phyloP scores from a whole-genome alignment of 1,139 yeast species.

The Candida buenavistaensis region DNA sequence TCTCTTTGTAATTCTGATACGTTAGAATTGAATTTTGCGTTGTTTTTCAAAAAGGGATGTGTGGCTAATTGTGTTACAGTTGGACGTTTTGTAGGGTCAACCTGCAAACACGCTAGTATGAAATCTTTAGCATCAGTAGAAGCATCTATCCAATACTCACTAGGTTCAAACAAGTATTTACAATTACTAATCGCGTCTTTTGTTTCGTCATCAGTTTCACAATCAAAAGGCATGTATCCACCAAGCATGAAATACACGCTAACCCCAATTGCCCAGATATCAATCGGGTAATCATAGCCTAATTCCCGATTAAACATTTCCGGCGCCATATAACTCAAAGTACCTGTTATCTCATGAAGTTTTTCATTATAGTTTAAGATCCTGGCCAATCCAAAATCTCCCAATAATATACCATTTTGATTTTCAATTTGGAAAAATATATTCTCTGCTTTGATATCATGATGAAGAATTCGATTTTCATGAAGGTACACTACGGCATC shows the following conservation, averaged over 20 bases:
- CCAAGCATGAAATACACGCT: conserved; percentile 68
- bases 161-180: conserved; percentile 62
- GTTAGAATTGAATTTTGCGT: neutral
- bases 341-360: conserved; percentile 50
- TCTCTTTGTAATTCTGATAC: conserved; percentile 8
- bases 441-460: conserved; percentile 46
- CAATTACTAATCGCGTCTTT: conserved; percentile 57
- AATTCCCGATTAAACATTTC: conserved; percentile 51
- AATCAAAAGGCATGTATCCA: conserved; percentile 80
- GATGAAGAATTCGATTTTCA: conserved; percentile 34
- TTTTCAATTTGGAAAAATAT: conserved; percentile 27
- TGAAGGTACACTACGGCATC: conserved; percentile 34
- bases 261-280: conserved; percentile 80
- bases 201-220: conserved; percentile 72
- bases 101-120: conserved; percentile 52
- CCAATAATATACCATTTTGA: conserved; percentile 49
- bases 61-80: conserved; percentile 45
- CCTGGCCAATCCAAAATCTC: conserved; percentile 70
- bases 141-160: conserved; percentile 58
- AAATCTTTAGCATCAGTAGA: conserved; percentile 59
- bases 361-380: conserved; percentile 26
- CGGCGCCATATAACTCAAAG: conserved; percentile 77
- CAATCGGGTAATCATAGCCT: conserved; percentile 63
- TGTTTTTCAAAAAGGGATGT: conserved; percentile 43
- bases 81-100: conserved; percentile 48